Conservation (phyloP, 441 rosid species). For the Mallotus japonicus region DNA sequence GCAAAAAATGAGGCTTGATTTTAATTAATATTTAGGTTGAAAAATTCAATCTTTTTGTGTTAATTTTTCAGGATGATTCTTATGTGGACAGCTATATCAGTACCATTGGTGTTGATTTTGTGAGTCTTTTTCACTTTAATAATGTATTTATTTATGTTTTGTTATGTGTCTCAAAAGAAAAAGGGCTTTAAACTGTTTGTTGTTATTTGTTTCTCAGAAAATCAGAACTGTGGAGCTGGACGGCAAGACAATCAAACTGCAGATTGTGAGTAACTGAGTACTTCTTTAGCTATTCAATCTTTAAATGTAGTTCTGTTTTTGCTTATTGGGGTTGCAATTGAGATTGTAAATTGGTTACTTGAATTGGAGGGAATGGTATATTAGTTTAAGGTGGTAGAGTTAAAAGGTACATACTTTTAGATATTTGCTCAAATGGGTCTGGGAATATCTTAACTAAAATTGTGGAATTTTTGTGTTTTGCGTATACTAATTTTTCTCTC, state of each 20-base stretch:
- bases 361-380: not conserved
- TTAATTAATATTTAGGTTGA: not conserved
- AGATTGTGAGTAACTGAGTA: slow-evolving; percentile 54
- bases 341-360: not conserved
- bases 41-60: not conserved
- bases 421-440: not conserved
- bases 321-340: not conserved
- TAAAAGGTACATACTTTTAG: not conserved
- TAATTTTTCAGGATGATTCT: slow-evolving; percentile 66
- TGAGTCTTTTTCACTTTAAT: slow-evolving; percentile 29
- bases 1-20: not conserved
- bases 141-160: not conserved
- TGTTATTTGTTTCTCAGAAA: slow-evolving; percentile 43
- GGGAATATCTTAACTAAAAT: not conserved
- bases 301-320: not conserved
- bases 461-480: not conserved
- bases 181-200: not conserved
- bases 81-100: slow-evolving; percentile 86
- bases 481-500: not conserved
- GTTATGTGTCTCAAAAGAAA: not conserved
- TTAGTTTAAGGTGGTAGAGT: not conserved
- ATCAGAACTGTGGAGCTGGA: slow-evolving; percentile 81
- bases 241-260: slow-evolving; percentile 84
- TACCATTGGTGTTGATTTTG: slow-evolving; percentile 85
- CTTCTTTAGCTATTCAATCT: not conserved